Conservation (phyloP, 257 asterid genomes). For the Scutellaria barbata region DNA sequence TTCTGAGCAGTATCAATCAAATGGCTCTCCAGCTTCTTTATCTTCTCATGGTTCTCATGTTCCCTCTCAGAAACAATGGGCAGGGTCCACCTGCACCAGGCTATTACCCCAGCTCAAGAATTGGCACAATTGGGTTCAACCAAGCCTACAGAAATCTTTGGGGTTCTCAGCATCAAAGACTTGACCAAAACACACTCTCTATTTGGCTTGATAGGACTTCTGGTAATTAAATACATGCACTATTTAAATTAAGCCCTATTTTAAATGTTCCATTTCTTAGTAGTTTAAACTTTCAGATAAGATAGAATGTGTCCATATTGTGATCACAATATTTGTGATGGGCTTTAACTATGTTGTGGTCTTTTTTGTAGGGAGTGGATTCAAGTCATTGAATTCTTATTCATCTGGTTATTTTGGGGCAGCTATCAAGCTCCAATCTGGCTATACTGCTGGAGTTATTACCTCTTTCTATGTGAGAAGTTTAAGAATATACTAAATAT, state of each 20-base stretch:
- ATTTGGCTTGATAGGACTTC: slow-evolving; percentile 74
- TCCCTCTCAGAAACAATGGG: slow-evolving; percentile 52
- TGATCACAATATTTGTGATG: not conserved
- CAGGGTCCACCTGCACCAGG: slow-evolving; percentile 89
- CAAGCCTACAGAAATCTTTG: slow-evolving; percentile 69
- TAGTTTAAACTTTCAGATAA: not conserved
- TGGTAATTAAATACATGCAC: slow-evolving; percentile 41
- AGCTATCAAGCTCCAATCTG: slow-evolving; percentile 78
- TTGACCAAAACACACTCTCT: slow-evolving; percentile 63
- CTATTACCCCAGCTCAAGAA: slow-evolving; percentile 66
- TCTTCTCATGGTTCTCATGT: slow-evolving; percentile 42
- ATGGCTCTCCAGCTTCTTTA: slow-evolving; percentile 53
- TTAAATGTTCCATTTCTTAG: not conserved
- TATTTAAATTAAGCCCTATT: too few species aligned
- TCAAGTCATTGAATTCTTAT: slow-evolving; percentile 63
- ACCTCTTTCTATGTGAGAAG: slow-evolving; percentile 76
- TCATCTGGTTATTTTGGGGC: slow-evolving; percentile 80
- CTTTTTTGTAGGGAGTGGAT: slow-evolving; percentile 74
- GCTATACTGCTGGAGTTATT: slow-evolving; percentile 91
- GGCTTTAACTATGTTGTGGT: not conserved
- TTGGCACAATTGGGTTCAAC: slow-evolving; percentile 56
- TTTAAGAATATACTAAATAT: not conserved
- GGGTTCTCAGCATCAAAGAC: slow-evolving; percentile 86
- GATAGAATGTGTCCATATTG: not conserved
- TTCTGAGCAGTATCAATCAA: not conserved